Evolutionary conservation across 1,139 yeast species (phyloP).

Genomic region (Blastobotrys ciferrii): DNA sequence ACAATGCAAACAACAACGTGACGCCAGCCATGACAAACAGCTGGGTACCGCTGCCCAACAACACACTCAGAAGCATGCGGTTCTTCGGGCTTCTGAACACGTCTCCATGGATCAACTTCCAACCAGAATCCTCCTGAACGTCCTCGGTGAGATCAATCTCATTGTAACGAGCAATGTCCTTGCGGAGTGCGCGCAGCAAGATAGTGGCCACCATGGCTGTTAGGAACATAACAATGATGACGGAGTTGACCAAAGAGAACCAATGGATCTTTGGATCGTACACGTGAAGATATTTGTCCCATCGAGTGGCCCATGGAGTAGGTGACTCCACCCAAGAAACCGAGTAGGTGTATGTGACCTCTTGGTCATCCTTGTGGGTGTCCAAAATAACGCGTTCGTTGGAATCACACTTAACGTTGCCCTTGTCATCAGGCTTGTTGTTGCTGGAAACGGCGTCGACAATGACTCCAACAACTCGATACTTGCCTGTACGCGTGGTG

Average conservation of each 20-base stretch:
- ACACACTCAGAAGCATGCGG: constrained; percentile 68
- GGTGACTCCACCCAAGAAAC: constrained; percentile 63
- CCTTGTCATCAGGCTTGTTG: constrained; percentile 42
- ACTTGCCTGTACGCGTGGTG: constrained; percentile 61
- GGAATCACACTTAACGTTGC: constrained; percentile 38
- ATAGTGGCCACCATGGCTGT: constrained; percentile 80
- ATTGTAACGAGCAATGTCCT: constrained; percentile 84
- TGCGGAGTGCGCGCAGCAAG: constrained; percentile 73
- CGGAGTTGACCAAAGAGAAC: constrained; percentile 86
- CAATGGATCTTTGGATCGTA: constrained; percentile 93
- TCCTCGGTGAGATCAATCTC: constrained; percentile 81
- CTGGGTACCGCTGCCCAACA: constrained; percentile 89
- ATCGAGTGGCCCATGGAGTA: constrained; percentile 95
- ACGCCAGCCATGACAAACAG: constrained; percentile 71
- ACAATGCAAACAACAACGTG: constrained; percentile 76
- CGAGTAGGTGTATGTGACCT: constrained; percentile 60
- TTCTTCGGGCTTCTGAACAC: constrained; percentile 82
- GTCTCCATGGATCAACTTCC: constrained; percentile 96
- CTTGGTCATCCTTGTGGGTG: constrained; percentile 31
- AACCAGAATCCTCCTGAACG: constrained; percentile 90
- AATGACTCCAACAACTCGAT: constrained; percentile 87
- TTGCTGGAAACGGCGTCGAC: constrained; percentile 68
- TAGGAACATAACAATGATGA: constrained; percentile 72
- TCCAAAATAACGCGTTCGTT: constrained; percentile 38
- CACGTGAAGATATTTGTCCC: constrained; percentile 95